Base-by-base conservation (phyloP, 2,329 filamentous ascomycete genomes). In the Aureobasidium vineae region DNA sequence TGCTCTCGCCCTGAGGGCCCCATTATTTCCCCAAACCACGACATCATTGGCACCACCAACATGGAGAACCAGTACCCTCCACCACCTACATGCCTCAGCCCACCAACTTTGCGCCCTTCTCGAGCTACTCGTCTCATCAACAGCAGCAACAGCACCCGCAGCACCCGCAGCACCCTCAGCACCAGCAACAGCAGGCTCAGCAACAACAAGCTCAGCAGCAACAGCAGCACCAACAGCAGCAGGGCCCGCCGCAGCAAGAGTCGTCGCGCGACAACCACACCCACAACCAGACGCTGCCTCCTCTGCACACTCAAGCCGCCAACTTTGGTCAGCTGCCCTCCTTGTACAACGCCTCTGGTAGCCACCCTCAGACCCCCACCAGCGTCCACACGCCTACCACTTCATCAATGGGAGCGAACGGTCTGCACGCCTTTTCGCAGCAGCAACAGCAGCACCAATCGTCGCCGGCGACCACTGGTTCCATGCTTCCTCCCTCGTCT, bases 401-500 rank as follows among this genome's bases (percentile, higher is more conserved):
- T 21, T 71, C 72, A 5, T 72, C 71, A 11, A 72, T 76, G 69
- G 66, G 70, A 23, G 69, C 70, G 66, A 70, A 66, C 60, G 68
- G 68, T 45, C 68, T 72, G 56, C 73, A 71, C 68, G 70, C 70
- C 40, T 74, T 73, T 66, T 70, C 71, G 21, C 70, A 74, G 70
- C 69, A 71, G n/a, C 59, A 63, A 31, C 59, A 63, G 45, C 59
- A 63, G 59, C 70, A 75, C 71, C 72, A 73, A 67, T 72, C 70
- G 47, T 70, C 73, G 33, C 68, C 69, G 49, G 70, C 70, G 68
- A 68, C 73, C 52, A 63, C 67, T 16, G 72, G 73, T 66, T 70
- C 70, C n/a, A 77, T 77, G 75, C 71, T 75, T 15, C 75, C 75
- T n/a, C 75, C 75, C 2, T 70, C 72, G 10, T 68, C 68, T 11